Evolutionary conservation across 148 eudicot species (phyloP).

Genomic region (Amaranthus hypochondriacus): DNA sequence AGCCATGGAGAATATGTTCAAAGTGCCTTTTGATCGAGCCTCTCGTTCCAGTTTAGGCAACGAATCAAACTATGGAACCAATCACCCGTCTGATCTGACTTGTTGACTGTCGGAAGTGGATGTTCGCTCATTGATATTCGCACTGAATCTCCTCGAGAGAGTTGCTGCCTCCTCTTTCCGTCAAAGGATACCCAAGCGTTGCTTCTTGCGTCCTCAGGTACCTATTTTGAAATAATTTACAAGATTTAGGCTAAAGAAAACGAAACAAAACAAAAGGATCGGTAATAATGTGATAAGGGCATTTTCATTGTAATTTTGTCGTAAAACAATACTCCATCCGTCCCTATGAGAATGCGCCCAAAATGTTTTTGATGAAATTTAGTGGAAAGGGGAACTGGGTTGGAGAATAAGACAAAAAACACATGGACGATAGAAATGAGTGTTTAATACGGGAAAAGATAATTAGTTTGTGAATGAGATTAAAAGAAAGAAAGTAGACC

Average conservation of each 20-base stretch:
- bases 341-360: no score
- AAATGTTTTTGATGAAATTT: no score
- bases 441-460: no score
- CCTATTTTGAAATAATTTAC: slow-evolving; percentile 30
- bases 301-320: no score
- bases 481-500: no score
- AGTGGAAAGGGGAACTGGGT: no score
- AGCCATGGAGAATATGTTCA: slow-evolving; percentile 25
- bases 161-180: slow-evolving; percentile 98
- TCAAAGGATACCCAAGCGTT: slow-evolving; percentile 99
- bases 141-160: slow-evolving; percentile 88
- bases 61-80: slow-evolving; percentile 98
- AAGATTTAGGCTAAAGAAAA: not conserved
- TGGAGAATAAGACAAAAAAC: no score
- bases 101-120: slow-evolving; percentile 96
- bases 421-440: no score
- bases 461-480: no score
- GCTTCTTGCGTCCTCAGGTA: slow-evolving; percentile 96
- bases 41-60: slow-evolving; percentile 96
- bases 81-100: slow-evolving; percentile 89
- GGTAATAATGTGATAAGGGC: not conserved
- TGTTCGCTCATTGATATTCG: slow-evolving; percentile 90
- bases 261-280: not conserved
- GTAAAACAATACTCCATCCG: no score
- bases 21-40: slow-evolving; percentile 92